phyloP scores from a whole-genome alignment of 73 alveolate genomes.

The Paramecium bursaria region DNA sequence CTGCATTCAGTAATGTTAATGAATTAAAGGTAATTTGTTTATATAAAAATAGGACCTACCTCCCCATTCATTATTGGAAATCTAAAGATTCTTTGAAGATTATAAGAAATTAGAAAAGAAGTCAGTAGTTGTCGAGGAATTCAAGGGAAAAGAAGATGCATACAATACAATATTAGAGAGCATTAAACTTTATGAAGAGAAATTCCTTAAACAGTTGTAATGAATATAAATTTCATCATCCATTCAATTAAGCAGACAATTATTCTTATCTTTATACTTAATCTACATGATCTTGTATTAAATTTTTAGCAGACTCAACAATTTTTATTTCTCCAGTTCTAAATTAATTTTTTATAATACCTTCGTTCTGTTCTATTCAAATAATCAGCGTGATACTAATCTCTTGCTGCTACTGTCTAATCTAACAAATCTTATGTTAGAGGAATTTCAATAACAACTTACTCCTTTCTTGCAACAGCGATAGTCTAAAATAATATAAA shows the following conservation, averaged over 20 bases:
- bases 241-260: constrained; percentile 20
- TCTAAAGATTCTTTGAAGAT: constrained; percentile 70
- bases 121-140: constrained; percentile 64
- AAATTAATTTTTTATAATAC: not conserved
- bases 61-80: constrained; percentile 36
- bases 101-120: constrained; percentile 69
- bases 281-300: constrained; percentile 54
- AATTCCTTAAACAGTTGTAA: constrained; percentile 63
- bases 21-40: too few relatives aligned
- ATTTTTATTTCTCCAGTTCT: constrained; percentile 36
- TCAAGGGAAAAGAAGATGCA: constrained; percentile 68
- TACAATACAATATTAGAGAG: constrained; percentile 50
- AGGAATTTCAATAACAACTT: constrained; percentile 45
- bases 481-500: constrained; percentile 2
- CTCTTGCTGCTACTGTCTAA: constrained; percentile 5
- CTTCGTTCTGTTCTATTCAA: constrained; percentile 11
- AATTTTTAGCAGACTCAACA: constrained; percentile 27
- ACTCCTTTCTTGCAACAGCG: constrained; percentile 32
- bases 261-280: constrained; percentile 34
- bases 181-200: constrained; percentile 58
- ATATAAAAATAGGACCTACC: too few relatives aligned
- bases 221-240: constrained; percentile 30
- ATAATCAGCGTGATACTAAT: constrained; percentile 28
- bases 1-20: constrained; percentile 15
- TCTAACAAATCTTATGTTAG: constrained; percentile 11